Base-by-base conservation (phyloP, 2,329 filamentous ascomycete genomes). In the Zymoseptoria passerinii region DNA sequence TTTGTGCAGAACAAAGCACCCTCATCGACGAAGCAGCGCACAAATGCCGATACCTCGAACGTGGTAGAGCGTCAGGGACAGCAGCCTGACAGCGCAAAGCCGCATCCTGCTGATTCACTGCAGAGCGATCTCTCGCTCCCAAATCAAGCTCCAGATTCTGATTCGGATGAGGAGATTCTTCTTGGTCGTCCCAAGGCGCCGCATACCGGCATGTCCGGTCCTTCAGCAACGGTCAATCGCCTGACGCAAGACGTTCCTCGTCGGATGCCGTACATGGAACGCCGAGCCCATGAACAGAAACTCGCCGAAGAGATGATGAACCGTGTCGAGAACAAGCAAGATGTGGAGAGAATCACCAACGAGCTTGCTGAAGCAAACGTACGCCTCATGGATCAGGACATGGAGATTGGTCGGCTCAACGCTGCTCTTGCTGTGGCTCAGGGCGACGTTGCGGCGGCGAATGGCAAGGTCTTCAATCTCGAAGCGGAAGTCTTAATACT, bases 211-310 rank as follows among this genome's bases (percentile, higher is more conserved):
- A 28, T 52, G 19, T 28, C 50, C 20, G 28, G 19, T 27, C 50
- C 27, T n/a, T 13, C 27, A 3, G n/a, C 19, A 28, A 52, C 8
- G 16, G 50, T 28, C 7, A 28, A 23, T n/a, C n/a, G 16, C 8
- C 10, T 28, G 35, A n/a, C 35, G 7, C 50, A 53, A 40, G 60
- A 62, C n/a, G 56, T 65, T 6, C 63, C 63, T 10, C 56, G 59
- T 8, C 55, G 63, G 1, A 58, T 65, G 59, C 56, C 59, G n/a
- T 63, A 60, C 56, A 62, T 63, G 53, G 61, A 65, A 40, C 63
- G 63, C n/a, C 56, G 54, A 10, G 58, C 51, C 27, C 50, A 60
- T 48, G 58, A 62, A 52, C 58, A 65, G 20, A 58, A 53, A 23
- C 57, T 63, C 20, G 51, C 59, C 2, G 52, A 54, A 8, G 53